Evolutionary conservation across 768 basidiomycete species (phyloP), one percentile per base, ranked within the genome.

Genomic region (Tricholomella constricta): DNA sequence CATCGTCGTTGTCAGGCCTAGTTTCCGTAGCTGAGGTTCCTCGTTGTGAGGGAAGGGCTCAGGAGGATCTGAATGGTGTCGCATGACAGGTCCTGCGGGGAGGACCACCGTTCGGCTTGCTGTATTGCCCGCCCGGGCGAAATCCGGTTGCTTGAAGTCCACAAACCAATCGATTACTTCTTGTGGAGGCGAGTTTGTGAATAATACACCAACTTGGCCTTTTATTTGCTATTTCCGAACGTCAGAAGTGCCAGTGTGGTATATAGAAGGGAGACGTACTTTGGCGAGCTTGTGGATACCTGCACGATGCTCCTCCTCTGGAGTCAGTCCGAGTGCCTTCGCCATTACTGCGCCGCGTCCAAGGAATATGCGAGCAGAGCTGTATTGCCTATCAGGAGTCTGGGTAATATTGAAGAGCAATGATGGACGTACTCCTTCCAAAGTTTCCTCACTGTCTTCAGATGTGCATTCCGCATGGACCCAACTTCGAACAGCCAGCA

Each of bases 11-110:
- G 84, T 77, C 27, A 99, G 73, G 7, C 97, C 97, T 31, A 98
- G 81, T 69, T 91, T 91, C 50, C 97, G 85, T 47, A 99, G 78
- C 66, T 98, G 96, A 19, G 95, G 94, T 57, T 99, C 97, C 75
- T 98, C 94, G 62, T 94, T 94, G 69, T 98, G 94, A 32, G 97
- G 94, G 70, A 98, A 95, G 2, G 92, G 89, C 60, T 94, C 88
- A 34, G 88, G 83, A 0, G 88, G 89, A 57, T 89, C 86, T 2
- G 89, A 87, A 66, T 89, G 79, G 37, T 79, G 80, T 56, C 84
- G 81, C 86, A 94, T 82, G 49, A 98, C 83, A 19, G 96, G 92
- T 31, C 95, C 95, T 54, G 72, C 81, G 14, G 94, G 89, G 15
- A 99, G 76, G 27, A 78, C 73, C 51, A 97, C 82, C 0, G 88